Base-by-base conservation (phyloP, 1,284 basidiomycete species). In the Spongispora temasekensis region DNA sequence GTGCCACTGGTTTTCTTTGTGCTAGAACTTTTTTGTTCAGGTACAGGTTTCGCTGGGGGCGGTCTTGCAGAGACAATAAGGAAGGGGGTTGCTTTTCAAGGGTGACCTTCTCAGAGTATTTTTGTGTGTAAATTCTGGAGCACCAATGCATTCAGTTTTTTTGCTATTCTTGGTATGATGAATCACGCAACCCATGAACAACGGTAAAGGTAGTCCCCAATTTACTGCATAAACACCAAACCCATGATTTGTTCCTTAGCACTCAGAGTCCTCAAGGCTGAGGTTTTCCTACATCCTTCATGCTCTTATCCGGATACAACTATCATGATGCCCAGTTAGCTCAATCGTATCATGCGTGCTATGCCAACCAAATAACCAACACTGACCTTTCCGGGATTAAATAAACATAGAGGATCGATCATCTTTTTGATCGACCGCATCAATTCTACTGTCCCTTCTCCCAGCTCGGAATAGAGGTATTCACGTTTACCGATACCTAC, bases 41-140 rank as follows among this genome's bases (percentile, higher is more conserved):
- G 93, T 23, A 96, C 94, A 6, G 94, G 94, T 0, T 95, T 91
- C 69, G 93, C 94, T 9, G 91, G 91, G 35, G 94, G 94, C 23
- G 94, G 94, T n/a, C 75, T 94, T 62, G 91, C 94, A n/a, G 92
- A 94, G 75, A 89, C 90, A 1, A 85, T 83, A 32, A 92, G 84
- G 73, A 77, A 78, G 32, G 91, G 91, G 1, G 76, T 90, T 25
- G 87, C 91, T 1, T 93, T 93, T 76, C 91, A 93, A 69, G 91
- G 90, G 53, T 93, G 64, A 48, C 27, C 42, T 52, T 60, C 27
- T 23, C 46, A 17, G 27, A 6, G 27, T 35, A 34, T 28, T 44
- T 25, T 28, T 44, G 46, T 37, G 58, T 59, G 50, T 58, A n/a
- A 34, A 37, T 32, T 50, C 21, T 35, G 25, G 28, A 30, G 27